Evolutionary conservation across 2,329 filamentous ascomycete genomes (phyloP).

Genomic region (Penicillium sp.): DNA sequence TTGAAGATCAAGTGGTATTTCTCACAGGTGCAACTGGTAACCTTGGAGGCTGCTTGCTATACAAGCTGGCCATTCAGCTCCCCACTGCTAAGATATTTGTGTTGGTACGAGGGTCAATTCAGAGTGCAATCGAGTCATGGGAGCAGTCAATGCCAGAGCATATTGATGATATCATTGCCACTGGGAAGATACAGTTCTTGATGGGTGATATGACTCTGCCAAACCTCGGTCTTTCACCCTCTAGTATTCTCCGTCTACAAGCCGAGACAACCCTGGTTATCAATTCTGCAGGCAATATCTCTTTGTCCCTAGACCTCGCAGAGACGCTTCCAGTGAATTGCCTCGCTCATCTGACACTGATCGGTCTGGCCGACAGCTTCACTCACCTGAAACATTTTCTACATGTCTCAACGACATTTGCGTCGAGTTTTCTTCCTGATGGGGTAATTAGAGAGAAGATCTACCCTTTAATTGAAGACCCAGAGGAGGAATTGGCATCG

Average conservation of each 20-base stretch:
- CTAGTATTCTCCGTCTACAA: slow-evolving; percentile 7
- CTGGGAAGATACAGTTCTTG: slow-evolving; percentile 19
- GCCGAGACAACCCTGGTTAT: slow-evolving; percentile 18
- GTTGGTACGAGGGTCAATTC: slow-evolving; percentile 10
- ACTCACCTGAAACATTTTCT: slow-evolving; percentile 7
- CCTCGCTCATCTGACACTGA: slow-evolving; percentile 6
- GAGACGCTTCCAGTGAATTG: slow-evolving; percentile 17
- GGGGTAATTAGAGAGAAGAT: slow-evolving; percentile 10
- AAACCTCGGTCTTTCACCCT: slow-evolving; percentile 9
- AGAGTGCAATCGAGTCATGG: slow-evolving; percentile 12
- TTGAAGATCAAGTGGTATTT: slow-evolving; percentile 15
- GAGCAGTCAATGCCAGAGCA: slow-evolving; percentile 20
- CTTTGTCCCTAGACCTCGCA: slow-evolving; percentile 11
- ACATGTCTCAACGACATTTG: slow-evolving; percentile 16
- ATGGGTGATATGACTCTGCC: slow-evolving; percentile 18
- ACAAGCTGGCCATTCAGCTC: slow-evolving; percentile 19
- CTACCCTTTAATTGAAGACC: neutral
- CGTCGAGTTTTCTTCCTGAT: slow-evolving; percentile 13
- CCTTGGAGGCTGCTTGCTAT: slow-evolving; percentile 20
- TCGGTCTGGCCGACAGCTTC: slow-evolving; percentile 6
- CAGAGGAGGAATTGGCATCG: slow-evolving; percentile 1
- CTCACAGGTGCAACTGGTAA: slow-evolving; percentile 21
- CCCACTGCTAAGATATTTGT: slow-evolving; percentile 18
- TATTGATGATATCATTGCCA: slow-evolving; percentile 20
- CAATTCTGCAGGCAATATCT: slow-evolving; percentile 20